Conservation (phyloP, 352 stramenopile genomes). For the Phytophthora litchii region DNA sequence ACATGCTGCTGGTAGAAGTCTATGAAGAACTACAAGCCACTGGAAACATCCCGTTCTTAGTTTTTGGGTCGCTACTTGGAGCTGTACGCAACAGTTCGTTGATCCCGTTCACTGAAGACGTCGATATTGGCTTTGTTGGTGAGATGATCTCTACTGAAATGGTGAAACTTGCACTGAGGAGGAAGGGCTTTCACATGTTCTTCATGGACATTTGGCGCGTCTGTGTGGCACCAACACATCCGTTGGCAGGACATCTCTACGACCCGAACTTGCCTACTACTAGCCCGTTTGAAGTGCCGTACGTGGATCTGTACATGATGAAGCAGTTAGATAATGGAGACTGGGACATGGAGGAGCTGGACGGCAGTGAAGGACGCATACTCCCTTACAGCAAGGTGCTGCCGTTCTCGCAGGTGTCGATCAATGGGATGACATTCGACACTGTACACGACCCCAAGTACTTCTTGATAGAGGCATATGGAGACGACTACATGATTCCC, state of each 20-base stretch:
- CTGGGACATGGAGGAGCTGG: constrained; percentile 29
- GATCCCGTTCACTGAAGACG: constrained; percentile 60
- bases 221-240: constrained; percentile 44
- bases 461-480: constrained; percentile 40
- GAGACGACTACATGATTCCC: constrained; percentile 38
- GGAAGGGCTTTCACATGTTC: constrained; percentile 59
- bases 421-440: constrained; percentile 42
- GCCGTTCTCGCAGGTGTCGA: constrained; percentile 25
- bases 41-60: constrained; percentile 38
- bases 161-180: constrained; percentile 16
- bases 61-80: constrained; percentile 52
- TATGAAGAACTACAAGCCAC: constrained; percentile 46
- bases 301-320: constrained; percentile 47
- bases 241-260: constrained; percentile 40
- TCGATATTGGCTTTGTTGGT: constrained; percentile 44
- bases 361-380: constrained; percentile 15
- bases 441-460: constrained; percentile 37
- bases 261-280: constrained; percentile 23
- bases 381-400: constrained; percentile 24
- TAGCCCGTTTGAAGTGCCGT: constrained; percentile 21
- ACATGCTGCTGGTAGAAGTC: constrained; percentile 56
- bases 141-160: constrained; percentile 12
- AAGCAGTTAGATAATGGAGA: constrained; percentile 11
- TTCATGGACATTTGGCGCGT: constrained; percentile 40
- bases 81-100: constrained; percentile 44